Percentiles rank a stretch among this genome's conserved stretches.
phyloP scores from a whole-genome alignment of 257 asterid genomes.

The Gardenia jasminoides region DNA sequence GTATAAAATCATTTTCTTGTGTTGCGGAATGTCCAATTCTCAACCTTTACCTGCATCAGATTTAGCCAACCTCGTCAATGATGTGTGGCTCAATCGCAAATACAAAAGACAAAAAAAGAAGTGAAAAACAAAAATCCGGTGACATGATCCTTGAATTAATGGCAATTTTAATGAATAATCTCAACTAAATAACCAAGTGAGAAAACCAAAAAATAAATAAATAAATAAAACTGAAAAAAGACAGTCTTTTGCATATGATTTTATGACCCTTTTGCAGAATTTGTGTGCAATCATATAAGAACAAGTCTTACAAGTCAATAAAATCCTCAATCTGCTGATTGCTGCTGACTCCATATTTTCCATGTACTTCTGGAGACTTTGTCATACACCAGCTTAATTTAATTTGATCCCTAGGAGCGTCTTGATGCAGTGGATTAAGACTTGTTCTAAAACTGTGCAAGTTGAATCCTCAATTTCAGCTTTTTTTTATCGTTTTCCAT shows the following conservation, averaged over 20 bases:
- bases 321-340: background rate
- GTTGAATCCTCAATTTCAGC: constrained; percentile 8
- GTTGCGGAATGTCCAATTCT: background rate
- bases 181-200: background rate
- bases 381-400: background rate
- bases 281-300: background rate
- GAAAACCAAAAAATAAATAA: background rate
- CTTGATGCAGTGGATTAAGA: background rate
- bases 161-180: background rate
- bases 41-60: background rate
- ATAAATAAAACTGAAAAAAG: background rate
- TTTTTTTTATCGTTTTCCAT: constrained; percentile 7
- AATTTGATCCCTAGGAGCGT: background rate
- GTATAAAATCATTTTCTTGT: background rate
- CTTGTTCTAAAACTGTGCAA: background rate
- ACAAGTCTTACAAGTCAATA: background rate
- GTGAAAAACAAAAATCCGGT: background rate
- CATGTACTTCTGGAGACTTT: background rate
- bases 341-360: background rate
- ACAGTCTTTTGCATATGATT: background rate
- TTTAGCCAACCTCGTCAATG: background rate
- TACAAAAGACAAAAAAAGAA: background rate
- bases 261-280: background rate
- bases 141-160: background rate
- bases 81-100: background rate